phyloP scores from a whole-genome alignment of 495 filamentous ascomycete genomes.

The Chaetomidium leptoderma region DNA sequence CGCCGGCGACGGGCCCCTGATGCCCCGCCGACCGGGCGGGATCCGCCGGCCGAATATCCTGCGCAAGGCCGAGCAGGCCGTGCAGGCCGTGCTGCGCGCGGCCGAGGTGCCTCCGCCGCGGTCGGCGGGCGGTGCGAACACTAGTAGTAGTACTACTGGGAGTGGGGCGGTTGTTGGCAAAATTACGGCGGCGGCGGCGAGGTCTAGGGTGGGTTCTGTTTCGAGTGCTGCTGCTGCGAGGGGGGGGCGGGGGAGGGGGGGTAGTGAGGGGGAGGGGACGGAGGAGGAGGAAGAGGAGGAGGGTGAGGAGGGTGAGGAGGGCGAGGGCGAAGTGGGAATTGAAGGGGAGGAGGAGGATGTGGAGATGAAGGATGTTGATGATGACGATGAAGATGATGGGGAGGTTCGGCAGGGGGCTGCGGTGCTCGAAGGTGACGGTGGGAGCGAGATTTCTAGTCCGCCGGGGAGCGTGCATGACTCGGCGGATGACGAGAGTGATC shows the following conservation, averaged over 20 bases:
- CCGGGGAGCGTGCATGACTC: conserved; percentile 66
- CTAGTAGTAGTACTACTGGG: not conserved
- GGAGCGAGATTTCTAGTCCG: conserved; percentile 34
- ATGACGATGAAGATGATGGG: conserved; percentile 17
- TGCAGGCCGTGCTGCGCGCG: conserved; percentile 38
- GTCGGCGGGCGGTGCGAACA: conserved; percentile 20
- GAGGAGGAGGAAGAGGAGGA: conserved; percentile 20
- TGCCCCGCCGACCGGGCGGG: conserved; percentile 6
- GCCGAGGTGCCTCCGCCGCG: conserved; percentile 42
- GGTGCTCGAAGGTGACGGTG: conserved; percentile 6
- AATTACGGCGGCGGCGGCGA: conserved; percentile 7
- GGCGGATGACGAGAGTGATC: conserved; percentile 76
- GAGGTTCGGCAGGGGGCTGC: conserved; percentile 10
- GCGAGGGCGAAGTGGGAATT: conserved; percentile 34
- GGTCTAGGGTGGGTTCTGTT: conserved; percentile 37
- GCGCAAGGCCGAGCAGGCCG: conserved; percentile 47
- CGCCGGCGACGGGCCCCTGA: conserved; percentile 31
- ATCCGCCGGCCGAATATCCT: conserved; percentile 46
- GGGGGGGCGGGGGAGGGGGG: conserved; percentile 24
- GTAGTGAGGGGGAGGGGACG: conserved; percentile 17
- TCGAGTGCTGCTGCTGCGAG: conserved; percentile 37
- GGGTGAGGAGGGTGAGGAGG: conserved; percentile 27
- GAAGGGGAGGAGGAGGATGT: conserved; percentile 24
- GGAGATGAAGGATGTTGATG: conserved; percentile 36
- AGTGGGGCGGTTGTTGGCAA: not conserved